These are phyloP conservation scores for Aspergillus sp. DNA, from an alignment of 2,329 filamentous ascomycete species.

Conservation along the genomic window DNA sequence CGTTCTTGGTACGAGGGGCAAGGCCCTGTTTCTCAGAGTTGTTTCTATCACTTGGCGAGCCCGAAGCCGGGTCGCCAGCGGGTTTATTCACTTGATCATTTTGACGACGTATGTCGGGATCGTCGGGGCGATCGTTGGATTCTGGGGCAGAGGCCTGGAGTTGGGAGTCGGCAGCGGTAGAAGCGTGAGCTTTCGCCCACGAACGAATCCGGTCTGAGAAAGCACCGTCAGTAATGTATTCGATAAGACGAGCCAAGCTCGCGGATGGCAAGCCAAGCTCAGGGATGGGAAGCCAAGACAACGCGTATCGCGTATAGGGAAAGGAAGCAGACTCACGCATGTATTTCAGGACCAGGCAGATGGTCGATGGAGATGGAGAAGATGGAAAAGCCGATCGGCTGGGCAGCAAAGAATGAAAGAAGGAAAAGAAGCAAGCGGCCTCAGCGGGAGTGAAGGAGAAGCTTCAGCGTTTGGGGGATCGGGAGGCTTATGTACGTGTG, in stretches of 20 bases:
- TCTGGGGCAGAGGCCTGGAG: neutral
- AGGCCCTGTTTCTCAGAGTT: slow-evolving; percentile 23
- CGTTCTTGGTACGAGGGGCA: slow-evolving; percentile 31
- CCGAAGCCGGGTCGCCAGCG: slow-evolving; percentile 21
- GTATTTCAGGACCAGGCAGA: slow-evolving; percentile 31
- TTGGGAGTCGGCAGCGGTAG: slow-evolving; percentile 20
- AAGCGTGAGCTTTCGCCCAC: slow-evolving; percentile 44
- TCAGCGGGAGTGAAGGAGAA: slow-evolving; percentile 8
- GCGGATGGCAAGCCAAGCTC: neutral
- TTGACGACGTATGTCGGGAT: slow-evolving; percentile 14
- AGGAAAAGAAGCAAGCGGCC: slow-evolving; percentile 18
- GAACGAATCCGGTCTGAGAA: slow-evolving; percentile 37
- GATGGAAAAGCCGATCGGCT: neutral
- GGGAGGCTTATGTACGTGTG: no score
- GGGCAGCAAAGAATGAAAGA: neutral
- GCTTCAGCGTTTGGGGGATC: neutral
- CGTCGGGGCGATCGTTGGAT: slow-evolving; percentile 5
- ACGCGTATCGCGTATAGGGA: slow-evolving; percentile 9
- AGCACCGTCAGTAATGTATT: neutral
- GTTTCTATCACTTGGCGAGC: slow-evolving; percentile 18
- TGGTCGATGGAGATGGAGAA: slow-evolving; percentile 4
- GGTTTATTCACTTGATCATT: slow-evolving; percentile 32
- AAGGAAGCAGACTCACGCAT: slow-evolving; percentile 31
- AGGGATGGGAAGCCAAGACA: neutral
- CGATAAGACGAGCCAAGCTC: neutral